phyloP scores from a whole-genome alignment of 495 filamentous ascomycete species.

The Penicillium bialowiezense region DNA sequence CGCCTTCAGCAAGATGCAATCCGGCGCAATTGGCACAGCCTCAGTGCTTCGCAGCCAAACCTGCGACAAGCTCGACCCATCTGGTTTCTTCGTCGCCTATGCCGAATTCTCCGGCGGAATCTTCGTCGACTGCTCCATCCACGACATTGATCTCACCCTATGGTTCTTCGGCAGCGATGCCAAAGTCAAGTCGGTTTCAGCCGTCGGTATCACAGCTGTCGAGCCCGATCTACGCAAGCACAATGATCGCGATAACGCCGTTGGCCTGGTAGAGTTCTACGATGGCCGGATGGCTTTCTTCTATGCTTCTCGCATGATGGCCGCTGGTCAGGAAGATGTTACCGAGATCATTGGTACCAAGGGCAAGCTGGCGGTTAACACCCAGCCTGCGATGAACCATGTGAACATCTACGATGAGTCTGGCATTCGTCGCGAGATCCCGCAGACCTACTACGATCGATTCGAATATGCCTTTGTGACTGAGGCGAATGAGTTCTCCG shows the following conservation, averaged over 20 bases:
- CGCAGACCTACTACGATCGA: conserved; percentile 56
- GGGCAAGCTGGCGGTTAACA: conserved; percentile 56
- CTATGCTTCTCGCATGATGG: conserved; percentile 60
- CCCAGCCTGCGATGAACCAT: conserved; percentile 48
- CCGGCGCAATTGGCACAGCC: conserved; percentile 46
- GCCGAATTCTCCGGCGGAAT: conserved; percentile 55
- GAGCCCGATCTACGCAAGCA: conserved; percentile 54
- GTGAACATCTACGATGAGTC: conserved; percentile 48
- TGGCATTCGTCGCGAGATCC: conserved; percentile 55
- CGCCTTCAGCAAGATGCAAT: conserved; percentile 41
- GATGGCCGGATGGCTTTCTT: conserved; percentile 58
- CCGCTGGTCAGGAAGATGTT: conserved; percentile 57
- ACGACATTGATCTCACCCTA: conserved; percentile 55
- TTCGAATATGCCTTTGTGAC: conserved; percentile 63
- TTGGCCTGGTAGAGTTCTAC: conserved; percentile 60
- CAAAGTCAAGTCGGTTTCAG: conserved; percentile 43
- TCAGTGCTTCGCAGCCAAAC: conserved; percentile 56
- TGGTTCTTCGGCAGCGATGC: conserved; percentile 51
- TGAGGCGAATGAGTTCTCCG: conserved; percentile 61
- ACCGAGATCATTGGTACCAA: conserved; percentile 62
- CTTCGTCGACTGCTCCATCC: conserved; percentile 55
- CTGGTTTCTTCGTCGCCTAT: conserved; percentile 53
- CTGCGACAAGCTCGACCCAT: conserved; percentile 53
- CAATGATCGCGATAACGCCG: conserved; percentile 59
- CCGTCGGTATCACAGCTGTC: conserved; percentile 53